Base-by-base conservation (phyloP, 2,329 filamentous ascomycete species). In the Alternaria angustiovoidea region DNA sequence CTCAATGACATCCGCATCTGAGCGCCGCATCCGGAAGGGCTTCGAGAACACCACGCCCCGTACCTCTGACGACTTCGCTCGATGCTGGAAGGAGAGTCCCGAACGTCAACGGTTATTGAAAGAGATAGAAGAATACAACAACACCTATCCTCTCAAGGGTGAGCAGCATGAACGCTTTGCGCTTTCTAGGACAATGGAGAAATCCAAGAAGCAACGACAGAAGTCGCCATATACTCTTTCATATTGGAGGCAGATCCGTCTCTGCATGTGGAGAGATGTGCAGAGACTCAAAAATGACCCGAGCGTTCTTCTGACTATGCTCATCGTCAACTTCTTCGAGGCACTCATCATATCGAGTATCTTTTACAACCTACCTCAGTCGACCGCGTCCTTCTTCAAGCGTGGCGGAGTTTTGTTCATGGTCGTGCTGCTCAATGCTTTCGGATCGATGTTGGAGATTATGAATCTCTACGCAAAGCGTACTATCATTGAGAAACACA, bases 401-500 rank as follows among this genome's bases (percentile, higher is more conserved):
- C 84, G 83, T 44, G 86, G 85, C 16, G 83, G 84, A 1, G 22
- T 95, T 12, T 81, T 96, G 43, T 96, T 95, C 86, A 94, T 95
- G 72, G 90, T 92, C 72, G 81, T 96, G 61, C 87, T 94, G 79
- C 94, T 94, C 75, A 91, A 91, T 51, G 93, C 94, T 72, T 84
- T 88, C 57, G 81, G 80, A 1, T 83, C 85, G 11, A 84, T 88
- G 54, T 78, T 82, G 0, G 87, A 89, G 47, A 71, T 75, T 93
- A 91, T 96, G 76, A 61, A 52, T 22, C 61, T 96, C 2, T 97
- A 94, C 72, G 86, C 90, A 2, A 92, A 96, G 85, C 89, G 93
- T 26, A 90, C 91, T 1, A 95, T 96, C 68, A 91, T 96, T 57
- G 92, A 96, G 74, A 96, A 59, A 76, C 93, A 97, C 67, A 79